These are phyloP conservation scores for Cladophialophora carrionii DNA, from an alignment of 2,329 filamentous ascomycete species.

Conservation along the genomic window DNA sequence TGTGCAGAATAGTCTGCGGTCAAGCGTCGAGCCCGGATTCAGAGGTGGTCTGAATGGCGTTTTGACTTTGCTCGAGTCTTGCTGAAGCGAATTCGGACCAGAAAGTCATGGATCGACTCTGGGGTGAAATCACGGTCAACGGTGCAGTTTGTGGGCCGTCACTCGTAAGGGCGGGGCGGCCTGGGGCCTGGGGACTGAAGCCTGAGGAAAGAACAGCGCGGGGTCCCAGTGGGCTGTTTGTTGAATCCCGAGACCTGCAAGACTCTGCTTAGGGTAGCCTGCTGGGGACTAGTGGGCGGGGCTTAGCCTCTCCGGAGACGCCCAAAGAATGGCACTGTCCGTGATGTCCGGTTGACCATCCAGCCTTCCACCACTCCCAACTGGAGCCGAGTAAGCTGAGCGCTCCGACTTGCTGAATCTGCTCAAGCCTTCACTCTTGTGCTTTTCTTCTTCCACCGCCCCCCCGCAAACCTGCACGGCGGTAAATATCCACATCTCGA, in stretches of 20 bases:
- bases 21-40: conserved; percentile 5
- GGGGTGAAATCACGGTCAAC: neutral
- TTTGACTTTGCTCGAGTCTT: conserved; percentile 1
- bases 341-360: neutral
- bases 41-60: conserved; percentile 14
- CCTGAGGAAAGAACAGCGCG: conserved; percentile 14
- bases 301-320: neutral
- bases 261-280: conserved; percentile 6
- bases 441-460: conserved; percentile 14
- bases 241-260: conserved; percentile 15
- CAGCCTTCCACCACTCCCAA: neutral
- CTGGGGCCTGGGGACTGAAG: conserved; percentile 11
- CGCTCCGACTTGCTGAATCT: neutral
- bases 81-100: conserved; percentile 8
- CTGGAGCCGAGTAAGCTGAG: conserved; percentile 1
- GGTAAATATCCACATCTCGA: conserved; percentile 8
- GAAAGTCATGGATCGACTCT: conserved; percentile 11
- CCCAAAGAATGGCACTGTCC: neutral
- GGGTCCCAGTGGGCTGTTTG: conserved; percentile 13
- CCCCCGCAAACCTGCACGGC: conserved; percentile 24
- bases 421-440: neutral
- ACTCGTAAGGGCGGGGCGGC: neutral
- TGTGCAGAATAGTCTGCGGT: conserved; percentile 1
- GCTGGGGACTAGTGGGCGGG: neutral
- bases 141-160: conserved; percentile 7